phyloP scores from a whole-genome alignment of 2,329 filamentous ascomycete species.

The Paracoccidioides brasiliensis region DNA sequence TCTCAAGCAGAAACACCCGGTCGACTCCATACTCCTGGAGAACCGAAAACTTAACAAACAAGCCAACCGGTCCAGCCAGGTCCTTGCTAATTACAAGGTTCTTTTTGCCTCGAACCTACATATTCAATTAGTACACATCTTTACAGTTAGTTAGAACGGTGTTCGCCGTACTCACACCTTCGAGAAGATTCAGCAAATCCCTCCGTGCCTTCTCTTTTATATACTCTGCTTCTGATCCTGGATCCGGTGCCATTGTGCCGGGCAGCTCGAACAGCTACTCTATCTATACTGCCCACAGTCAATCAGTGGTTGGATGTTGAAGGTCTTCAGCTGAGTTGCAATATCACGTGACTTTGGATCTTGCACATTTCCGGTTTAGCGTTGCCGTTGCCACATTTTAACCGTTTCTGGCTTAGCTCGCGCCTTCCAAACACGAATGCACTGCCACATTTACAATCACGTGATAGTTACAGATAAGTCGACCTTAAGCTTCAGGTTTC shows the following conservation, averaged over 20 bases:
- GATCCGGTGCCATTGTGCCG: constrained; percentile 30
- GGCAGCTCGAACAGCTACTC: not conserved
- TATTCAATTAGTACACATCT: constrained; percentile 20
- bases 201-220: constrained; percentile 53
- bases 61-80: constrained; percentile 75
- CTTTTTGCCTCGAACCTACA: constrained; percentile 93
- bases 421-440: no score
- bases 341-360: not conserved
- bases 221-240: constrained; percentile 34
- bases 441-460: no score
- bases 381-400: no score
- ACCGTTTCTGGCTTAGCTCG: no score
- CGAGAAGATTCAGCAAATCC: constrained; percentile 79
- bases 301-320: no score
- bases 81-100: constrained; percentile 88
- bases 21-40: constrained; percentile 96
- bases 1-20: constrained; percentile 93
- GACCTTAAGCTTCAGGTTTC: not conserved
- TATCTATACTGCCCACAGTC: no score
- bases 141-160: constrained; percentile 11
- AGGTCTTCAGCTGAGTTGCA: not conserved
- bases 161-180: constrained; percentile 64
- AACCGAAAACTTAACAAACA: constrained; percentile 89
- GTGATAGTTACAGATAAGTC: no score
- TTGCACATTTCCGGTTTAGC: no score